Conservation (phyloP, 2,329 filamentous ascomycete species). For the Neocucurbitaria cava region DNA sequence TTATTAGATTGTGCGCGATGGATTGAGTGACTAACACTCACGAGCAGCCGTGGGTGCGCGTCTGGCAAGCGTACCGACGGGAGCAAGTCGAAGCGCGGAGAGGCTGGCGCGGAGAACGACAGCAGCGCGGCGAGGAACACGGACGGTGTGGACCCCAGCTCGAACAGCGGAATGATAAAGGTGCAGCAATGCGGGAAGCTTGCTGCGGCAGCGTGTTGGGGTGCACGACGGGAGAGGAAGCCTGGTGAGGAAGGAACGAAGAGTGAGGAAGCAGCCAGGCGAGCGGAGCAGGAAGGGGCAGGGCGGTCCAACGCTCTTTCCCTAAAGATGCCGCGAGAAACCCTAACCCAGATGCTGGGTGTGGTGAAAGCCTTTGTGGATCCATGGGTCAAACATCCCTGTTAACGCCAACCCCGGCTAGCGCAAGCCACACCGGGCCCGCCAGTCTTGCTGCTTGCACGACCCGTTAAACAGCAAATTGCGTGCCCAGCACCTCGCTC, state of each 20-base stretch:
- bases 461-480: constrained; percentile 28
- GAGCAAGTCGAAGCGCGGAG: constrained; percentile 29
- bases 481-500: constrained; percentile 17
- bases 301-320: constrained; percentile 33
- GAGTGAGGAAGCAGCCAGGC: constrained; percentile 29
- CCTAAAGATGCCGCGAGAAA: constrained; percentile 11
- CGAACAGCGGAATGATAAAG: constrained; percentile 5
- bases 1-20: constrained; percentile 5
- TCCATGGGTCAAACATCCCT: constrained; percentile 7
- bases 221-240: constrained; percentile 13
- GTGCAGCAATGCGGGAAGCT: constrained; percentile 14
- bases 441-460: constrained; percentile 9
- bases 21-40: constrained; percentile 5
- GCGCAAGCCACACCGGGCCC: constrained; percentile 18
- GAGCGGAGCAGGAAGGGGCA: constrained; percentile 32
- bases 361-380: neutral
- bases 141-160: constrained; percentile 14
- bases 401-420: constrained; percentile 7
- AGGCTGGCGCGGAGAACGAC: constrained; percentile 33
- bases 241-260: constrained; percentile 27
- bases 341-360: constrained; percentile 24
- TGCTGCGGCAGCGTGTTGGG: constrained; percentile 17
- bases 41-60: constrained; percentile 19
- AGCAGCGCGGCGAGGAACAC: constrained; percentile 32
- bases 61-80: constrained; percentile 17